Conservation (phyloP, 2,329 filamentous ascomycete species). For the Ciborinia camelliae region DNA sequence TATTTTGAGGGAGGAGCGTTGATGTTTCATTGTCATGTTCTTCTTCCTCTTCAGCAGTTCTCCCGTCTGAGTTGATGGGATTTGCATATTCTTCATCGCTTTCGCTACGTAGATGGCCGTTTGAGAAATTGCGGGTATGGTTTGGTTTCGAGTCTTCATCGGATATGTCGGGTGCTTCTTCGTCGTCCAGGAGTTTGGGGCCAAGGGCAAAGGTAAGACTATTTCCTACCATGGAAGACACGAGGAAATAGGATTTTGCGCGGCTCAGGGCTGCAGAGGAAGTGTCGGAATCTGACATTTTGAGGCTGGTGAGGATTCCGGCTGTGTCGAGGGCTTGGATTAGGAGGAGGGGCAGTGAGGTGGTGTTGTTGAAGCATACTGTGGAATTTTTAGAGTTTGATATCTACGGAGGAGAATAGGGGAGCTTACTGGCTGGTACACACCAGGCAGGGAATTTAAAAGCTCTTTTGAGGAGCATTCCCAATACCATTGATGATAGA, state of each 20-base stretch:
- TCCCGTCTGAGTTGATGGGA: constrained; percentile 29
- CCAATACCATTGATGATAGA: constrained; percentile 43
- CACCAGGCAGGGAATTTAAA: constrained; percentile 47
- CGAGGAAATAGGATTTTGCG: constrained; percentile 63
- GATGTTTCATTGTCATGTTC: constrained; percentile 28
- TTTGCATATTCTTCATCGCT: constrained; percentile 32
- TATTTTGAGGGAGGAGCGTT: constrained; percentile 24
- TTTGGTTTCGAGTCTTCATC: constrained; percentile 27
- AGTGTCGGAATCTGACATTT: constrained; percentile 42
- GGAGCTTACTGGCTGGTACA: constrained; percentile 43
- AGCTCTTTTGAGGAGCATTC: constrained; percentile 39
- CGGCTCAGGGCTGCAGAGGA: constrained; percentile 50
- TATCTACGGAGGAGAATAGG: too few relatives aligned
- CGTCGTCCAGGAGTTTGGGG: constrained; percentile 52
- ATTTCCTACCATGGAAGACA: constrained; percentile 57
- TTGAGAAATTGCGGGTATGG: not conserved
- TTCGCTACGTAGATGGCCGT: constrained; percentile 11
- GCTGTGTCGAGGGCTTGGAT: constrained; percentile 41
- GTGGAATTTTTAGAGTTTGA: not conserved
- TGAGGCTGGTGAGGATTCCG: constrained; percentile 52
- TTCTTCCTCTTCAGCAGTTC: constrained; percentile 31
- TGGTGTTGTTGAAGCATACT: constrained; percentile 45
- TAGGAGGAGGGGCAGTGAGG: constrained; percentile 46
- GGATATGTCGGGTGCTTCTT: constrained; percentile 39
- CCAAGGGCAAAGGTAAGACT: constrained; percentile 63